These are phyloP conservation scores for Astrothelium subdiscretum DNA, from an alignment of 495 filamentous ascomycete species.

Conservation along the genomic window DNA sequence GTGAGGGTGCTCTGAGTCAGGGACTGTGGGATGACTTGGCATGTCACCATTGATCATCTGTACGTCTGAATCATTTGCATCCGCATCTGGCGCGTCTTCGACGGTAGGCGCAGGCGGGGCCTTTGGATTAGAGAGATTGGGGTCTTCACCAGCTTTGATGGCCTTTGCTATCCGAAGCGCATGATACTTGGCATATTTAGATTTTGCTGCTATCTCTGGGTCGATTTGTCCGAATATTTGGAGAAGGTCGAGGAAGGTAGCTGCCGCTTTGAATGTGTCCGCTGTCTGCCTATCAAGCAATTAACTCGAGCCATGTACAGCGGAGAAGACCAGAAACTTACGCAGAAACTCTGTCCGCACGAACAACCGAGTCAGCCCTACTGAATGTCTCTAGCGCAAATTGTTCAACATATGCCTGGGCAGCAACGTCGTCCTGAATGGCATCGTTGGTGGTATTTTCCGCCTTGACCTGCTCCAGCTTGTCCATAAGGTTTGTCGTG, in stretches of 20 bases:
- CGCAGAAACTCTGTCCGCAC: conserved; percentile 75
- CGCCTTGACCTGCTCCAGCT: conserved; percentile 74
- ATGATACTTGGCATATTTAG: conserved; percentile 95
- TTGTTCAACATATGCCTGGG: conserved; percentile 84
- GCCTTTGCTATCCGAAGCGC: conserved; percentile 83
- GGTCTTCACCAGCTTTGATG: conserved; percentile 81
- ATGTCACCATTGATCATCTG: conserved; percentile 36
- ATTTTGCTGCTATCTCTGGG: conserved; percentile 67
- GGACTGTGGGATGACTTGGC: neutral
- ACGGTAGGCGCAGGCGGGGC: conserved; percentile 32
- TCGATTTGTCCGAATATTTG: conserved; percentile 72
- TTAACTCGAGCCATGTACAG: neutral
- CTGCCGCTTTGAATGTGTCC: conserved; percentile 83
- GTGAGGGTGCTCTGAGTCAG: neutral
- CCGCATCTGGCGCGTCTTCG: conserved; percentile 29
- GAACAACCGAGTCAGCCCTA: conserved; percentile 68
- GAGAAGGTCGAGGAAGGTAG: conserved; percentile 79
- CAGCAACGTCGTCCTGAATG: conserved; percentile 68
- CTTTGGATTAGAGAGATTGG: conserved; percentile 76
- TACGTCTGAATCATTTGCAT: conserved; percentile 52
- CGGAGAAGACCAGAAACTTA: conserved; percentile 29
- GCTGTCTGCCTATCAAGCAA: conserved; percentile 60
- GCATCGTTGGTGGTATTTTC: conserved; percentile 55
- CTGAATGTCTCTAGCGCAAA: conserved; percentile 82
- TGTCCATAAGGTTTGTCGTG: conserved; percentile 78